Percentiles rank a stretch among this genome's conserved stretches.
phyloP scores from a whole-genome alignment of 805 yeast species.

The Kluyveromyces wickerhamii region DNA sequence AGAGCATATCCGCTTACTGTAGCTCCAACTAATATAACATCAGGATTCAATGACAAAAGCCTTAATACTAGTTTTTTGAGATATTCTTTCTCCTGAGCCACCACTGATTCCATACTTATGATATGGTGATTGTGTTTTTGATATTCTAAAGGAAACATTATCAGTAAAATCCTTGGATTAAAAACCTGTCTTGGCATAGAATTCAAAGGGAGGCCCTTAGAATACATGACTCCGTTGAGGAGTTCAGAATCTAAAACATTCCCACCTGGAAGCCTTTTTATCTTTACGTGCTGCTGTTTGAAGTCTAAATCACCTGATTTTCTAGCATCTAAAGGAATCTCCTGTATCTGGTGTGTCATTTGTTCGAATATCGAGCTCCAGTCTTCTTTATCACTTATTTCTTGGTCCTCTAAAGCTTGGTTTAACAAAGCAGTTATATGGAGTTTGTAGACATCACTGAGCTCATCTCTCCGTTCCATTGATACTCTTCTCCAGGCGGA shows the following conservation, averaged over 20 bases:
- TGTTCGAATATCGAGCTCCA: conserved; percentile 54
- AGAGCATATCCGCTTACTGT: conserved; percentile 79
- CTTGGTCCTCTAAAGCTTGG: conserved; percentile 57
- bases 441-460: conserved; percentile 31
- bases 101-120: conserved; percentile 72
- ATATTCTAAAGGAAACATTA: conserved; percentile 87
- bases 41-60: conserved; percentile 68
- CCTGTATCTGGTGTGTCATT: conserved; percentile 47
- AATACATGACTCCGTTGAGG: conserved; percentile 75
- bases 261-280: conserved; percentile 81
- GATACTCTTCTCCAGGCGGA: conserved; percentile 8
- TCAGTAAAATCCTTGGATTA: conserved; percentile 69
- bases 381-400: conserved; percentile 36
- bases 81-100: conserved; percentile 83
- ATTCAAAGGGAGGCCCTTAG: conserved; percentile 74
- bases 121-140: conserved; percentile 68
- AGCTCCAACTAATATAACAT: conserved; percentile 67
- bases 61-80: conserved; percentile 74
- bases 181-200: conserved; percentile 59
- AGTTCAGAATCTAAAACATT: conserved; percentile 47
- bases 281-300: conserved; percentile 71
- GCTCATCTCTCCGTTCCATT: conserved; percentile 19
- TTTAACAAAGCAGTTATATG: conserved; percentile 45
- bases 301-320: conserved; percentile 75
- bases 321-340: conserved; percentile 49